Evolutionary conservation across 495 filamentous ascomycete species (phyloP).

Genomic region (Penicillium turbatum): DNA sequence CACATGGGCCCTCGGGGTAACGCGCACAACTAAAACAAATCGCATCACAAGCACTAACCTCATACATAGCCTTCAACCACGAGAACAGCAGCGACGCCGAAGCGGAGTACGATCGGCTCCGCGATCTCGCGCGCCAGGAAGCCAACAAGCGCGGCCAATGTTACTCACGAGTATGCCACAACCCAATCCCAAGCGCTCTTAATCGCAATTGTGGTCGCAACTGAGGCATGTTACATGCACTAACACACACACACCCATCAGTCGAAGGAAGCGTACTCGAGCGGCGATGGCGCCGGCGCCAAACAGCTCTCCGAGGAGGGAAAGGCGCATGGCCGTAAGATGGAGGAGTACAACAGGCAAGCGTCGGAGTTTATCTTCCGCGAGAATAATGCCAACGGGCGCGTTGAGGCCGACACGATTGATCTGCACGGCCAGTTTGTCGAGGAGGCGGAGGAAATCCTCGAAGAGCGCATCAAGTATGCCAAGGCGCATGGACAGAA

Average conservation of each 20-base stretch:
- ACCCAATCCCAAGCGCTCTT: conserved; percentile 1
- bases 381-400: conserved; percentile 74
- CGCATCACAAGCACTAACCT: background rate
- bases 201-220: background rate
- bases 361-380: conserved; percentile 93
- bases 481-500: conserved; percentile 65
- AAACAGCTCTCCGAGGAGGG: conserved; percentile 79
- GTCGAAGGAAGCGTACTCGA: conserved; percentile 74
- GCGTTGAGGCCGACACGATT: conserved; percentile 75
- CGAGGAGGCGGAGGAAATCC: conserved; percentile 86
- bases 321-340: conserved; percentile 72
- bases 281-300: conserved; percentile 72
- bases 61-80: conserved; percentile 76
- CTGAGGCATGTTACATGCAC: background rate
- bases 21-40: background rate
- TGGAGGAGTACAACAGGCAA: conserved; percentile 80
- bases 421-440: conserved; percentile 93
- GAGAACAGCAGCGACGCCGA: conserved; percentile 61
- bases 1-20: conserved; percentile 54
- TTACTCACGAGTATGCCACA: conserved; percentile 58
- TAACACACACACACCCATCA: conserved; percentile 27
- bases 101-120: conserved; percentile 87
- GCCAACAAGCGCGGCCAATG: conserved; percentile 68
- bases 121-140: conserved; percentile 75
- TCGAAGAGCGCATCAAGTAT: conserved; percentile 75